A percentile compares a stretch with the other conserved stretches of the same genome.
These are phyloP conservation scores for Cairneyella variabilis DNA, from an alignment of 495 filamentous ascomycete species.

Conservation along the genomic window DNA sequence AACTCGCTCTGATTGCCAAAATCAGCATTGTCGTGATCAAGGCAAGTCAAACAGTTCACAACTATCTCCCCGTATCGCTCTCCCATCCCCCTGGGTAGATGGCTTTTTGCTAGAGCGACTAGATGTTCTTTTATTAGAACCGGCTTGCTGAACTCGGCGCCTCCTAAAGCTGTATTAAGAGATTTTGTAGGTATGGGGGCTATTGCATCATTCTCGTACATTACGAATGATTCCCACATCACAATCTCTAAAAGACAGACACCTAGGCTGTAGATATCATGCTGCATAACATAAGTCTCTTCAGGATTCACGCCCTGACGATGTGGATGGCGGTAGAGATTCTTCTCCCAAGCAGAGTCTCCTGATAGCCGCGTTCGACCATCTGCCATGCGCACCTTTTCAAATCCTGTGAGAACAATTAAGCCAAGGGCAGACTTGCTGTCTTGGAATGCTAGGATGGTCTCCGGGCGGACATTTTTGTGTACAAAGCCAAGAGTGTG, in stretches of 20 bases:
- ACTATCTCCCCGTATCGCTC: constrained; percentile 44
- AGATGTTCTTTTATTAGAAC: constrained; percentile 36
- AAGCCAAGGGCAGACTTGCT: constrained; percentile 16
- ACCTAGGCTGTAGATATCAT: constrained; percentile 63
- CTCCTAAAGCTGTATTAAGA: not conserved
- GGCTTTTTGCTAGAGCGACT: constrained; percentile 32
- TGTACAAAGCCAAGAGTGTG: constrained; percentile 52
- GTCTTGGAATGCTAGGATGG: constrained; percentile 39
- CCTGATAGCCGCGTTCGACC: constrained; percentile 35
- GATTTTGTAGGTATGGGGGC: not conserved
- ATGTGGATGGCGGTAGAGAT: constrained; percentile 55
- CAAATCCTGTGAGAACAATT: constrained; percentile 48
- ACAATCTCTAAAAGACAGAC: constrained; percentile 58
- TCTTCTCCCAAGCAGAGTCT: constrained; percentile 39
- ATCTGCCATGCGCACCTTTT: constrained; percentile 40
- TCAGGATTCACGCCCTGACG: constrained; percentile 41
- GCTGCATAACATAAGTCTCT: constrained; percentile 51
- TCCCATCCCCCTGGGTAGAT: constrained; percentile 47
- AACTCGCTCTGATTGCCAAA: constrained; percentile 45
- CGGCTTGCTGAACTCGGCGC: not conserved
- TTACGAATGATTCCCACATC: constrained; percentile 50
- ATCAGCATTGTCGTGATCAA: constrained; percentile 43
- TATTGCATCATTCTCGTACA: constrained; percentile 12
- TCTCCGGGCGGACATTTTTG: constrained; percentile 56
- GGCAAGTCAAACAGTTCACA: constrained; percentile 50